Evolutionary conservation across 169 alveolate genomes (phyloP).

Genomic region (Plasmodium reichenowi): DNA sequence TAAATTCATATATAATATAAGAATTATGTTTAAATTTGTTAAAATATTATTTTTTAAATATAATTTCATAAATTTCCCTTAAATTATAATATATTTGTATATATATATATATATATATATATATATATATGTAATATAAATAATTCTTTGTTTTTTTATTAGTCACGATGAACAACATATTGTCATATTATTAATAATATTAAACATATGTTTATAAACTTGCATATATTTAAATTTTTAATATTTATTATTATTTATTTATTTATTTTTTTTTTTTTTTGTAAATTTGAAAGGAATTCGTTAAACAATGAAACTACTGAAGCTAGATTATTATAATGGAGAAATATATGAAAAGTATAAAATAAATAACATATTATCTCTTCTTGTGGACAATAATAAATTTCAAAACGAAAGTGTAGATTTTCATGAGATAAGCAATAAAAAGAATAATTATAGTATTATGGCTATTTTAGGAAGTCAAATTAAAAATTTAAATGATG

Average conservation of each 20-base stretch:
- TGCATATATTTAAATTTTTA: slow-evolving; percentile 11
- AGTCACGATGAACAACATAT: no score
- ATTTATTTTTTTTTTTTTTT: neutral
- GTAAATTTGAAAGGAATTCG: neutral
- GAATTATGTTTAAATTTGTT: no score
- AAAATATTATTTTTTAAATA: no score
- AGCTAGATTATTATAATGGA: slow-evolving; percentile 67
- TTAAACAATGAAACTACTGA: slow-evolving; percentile 50
- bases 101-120: neutral
- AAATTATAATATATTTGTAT: neutral
- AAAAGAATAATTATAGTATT: slow-evolving; percentile 63
- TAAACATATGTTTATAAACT: neutral
- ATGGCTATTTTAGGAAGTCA: slow-evolving; percentile 74
- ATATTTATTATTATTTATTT: slow-evolving; percentile 7
- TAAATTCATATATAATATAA: no score
- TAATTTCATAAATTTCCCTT: no score
- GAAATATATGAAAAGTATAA: slow-evolving; percentile 70
- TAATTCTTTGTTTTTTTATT: no score
- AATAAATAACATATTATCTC: slow-evolving; percentile 43
- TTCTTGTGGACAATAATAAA: slow-evolving; percentile 56
- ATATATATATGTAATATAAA: neutral
- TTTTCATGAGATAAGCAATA: slow-evolving; percentile 55
- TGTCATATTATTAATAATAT: no score
- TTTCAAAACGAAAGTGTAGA: slow-evolving; percentile 65
- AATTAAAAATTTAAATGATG: slow-evolving; percentile 62